Conservation (phyloP, 331 rosid species). For the Prunus yedoensis region DNA sequence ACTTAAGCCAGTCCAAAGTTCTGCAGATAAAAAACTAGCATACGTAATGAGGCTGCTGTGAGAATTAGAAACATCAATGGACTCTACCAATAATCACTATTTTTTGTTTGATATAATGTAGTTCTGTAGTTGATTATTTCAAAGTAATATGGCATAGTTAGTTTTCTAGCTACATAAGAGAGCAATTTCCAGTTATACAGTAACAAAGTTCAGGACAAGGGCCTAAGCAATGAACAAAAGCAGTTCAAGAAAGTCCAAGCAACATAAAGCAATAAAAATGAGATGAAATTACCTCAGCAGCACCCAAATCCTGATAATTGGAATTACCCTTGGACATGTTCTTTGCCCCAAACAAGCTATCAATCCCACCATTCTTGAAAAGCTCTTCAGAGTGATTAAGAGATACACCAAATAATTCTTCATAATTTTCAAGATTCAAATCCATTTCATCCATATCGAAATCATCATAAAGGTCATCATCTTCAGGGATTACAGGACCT, state of each 20-base stretch:
- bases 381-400: constrained; percentile 82
- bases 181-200: not conserved
- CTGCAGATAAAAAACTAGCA: too few species aligned
- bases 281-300: constrained; percentile 70
- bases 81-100: not conserved
- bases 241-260: constrained; percentile 8
- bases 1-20: too few species aligned
- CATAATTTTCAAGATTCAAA: constrained; percentile 79
- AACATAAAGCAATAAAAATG: not conserved
- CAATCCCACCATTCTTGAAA: constrained; percentile 87
- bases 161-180: not conserved
- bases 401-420: constrained; percentile 82
- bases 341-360: constrained; percentile 78
- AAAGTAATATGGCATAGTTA: not conserved
- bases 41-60: too few species aligned
- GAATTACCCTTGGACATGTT: constrained; percentile 64
- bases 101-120: too few species aligned
- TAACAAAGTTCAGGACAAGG: not conserved
- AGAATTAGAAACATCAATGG: not conserved
- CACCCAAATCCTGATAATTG: constrained; percentile 53
- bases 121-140: not conserved
- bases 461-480: constrained; percentile 54
- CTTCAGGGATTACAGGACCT: constrained; percentile 44
- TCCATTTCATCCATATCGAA: constrained; percentile 82
- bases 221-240: not conserved